These are phyloP conservation scores for Aegilops sharonensis DNA, from an alignment of 176 grass and related monocot species.

Conservation along the genomic window DNA sequence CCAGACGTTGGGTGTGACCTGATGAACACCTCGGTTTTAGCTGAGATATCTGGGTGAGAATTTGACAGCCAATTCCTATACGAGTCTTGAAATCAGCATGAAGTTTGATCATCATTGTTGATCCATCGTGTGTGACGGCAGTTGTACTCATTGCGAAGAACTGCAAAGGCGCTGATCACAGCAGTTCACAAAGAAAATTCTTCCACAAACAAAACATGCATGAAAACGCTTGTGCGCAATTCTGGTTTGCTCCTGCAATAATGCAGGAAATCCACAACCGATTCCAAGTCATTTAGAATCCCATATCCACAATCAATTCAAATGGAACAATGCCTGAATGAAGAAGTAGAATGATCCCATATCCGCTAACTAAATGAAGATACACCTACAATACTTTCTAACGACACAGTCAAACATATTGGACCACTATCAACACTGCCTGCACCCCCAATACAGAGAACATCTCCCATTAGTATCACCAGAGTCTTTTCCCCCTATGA, in stretches of 20 bases:
- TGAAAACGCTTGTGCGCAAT: not conserved
- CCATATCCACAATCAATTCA: not conserved
- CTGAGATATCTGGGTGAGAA: not conserved
- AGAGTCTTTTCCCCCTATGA: slow-evolving; percentile 4
- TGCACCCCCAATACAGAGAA: not conserved
- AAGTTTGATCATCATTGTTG: no score
- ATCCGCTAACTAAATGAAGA: not conserved
- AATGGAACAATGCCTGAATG: not conserved
- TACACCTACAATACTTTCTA: slow-evolving; percentile 12
- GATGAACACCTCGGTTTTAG: not conserved
- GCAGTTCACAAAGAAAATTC: no score
- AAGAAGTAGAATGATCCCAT: not conserved
- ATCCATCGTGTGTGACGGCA: no score
- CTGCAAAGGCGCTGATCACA: no score
- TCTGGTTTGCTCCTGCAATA: not conserved
- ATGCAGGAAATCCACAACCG: not conserved
- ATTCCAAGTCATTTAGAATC: not conserved
- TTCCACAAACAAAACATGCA: no score
- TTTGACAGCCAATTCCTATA: not conserved
- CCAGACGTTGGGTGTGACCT: not conserved
- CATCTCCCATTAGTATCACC: slow-evolving; percentile 24
- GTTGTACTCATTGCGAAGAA: no score
- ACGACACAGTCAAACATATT: not conserved
- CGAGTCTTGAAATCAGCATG: not conserved
- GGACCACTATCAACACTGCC: not conserved